These are phyloP conservation scores for Hemileia vastatrix DNA, from an alignment of 1,284 basidiomycete genomes.

Conservation along the genomic window DNA sequence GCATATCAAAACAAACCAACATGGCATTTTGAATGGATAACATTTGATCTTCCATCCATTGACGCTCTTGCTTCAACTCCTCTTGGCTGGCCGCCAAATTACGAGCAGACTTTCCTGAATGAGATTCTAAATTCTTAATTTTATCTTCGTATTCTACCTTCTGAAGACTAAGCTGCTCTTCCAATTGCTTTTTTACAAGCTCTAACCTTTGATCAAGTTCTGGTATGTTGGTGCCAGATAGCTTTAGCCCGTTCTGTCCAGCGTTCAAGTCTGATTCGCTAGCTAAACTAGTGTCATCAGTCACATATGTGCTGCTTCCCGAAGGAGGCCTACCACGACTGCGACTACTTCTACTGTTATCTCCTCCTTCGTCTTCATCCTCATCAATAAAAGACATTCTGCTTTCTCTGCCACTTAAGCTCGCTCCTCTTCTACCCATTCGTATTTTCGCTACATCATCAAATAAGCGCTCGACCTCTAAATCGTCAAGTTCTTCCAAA, in stretches of 20 bases:
- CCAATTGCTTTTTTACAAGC: slow-evolving; percentile 22
- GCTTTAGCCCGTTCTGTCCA: slow-evolving; percentile 38
- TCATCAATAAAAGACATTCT: slow-evolving; percentile 51
- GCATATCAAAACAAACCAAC: neutral
- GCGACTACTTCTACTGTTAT: slow-evolving; percentile 69
- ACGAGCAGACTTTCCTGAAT: too few relatives aligned
- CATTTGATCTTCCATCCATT: slow-evolving; percentile 69
- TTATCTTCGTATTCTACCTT: slow-evolving; percentile 53
- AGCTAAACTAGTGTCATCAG: slow-evolving; percentile 67
- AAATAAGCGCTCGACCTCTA: slow-evolving; percentile 83
- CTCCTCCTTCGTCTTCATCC: slow-evolving; percentile 49
- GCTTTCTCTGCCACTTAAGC: slow-evolving; percentile 56
- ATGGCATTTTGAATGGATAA: slow-evolving; percentile 36
- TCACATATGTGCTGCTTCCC: slow-evolving; percentile 58
- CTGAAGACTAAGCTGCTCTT: slow-evolving; percentile 25
- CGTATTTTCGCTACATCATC: slow-evolving; percentile 78
- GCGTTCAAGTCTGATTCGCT: slow-evolving; percentile 53
- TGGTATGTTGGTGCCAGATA: slow-evolving; percentile 17
- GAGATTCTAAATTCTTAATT: slow-evolving; percentile 63
- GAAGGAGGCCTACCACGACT: slow-evolving; percentile 58
- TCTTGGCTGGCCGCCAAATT: slow-evolving; percentile 68
- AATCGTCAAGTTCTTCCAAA: slow-evolving; percentile 78
- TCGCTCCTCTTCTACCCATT: slow-evolving; percentile 46
- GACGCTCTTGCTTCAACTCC: slow-evolving; percentile 77
- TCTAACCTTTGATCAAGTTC: slow-evolving; percentile 20